Evolutionary conservation across 257 asterid species (phyloP).

Genomic region (Capsicum chinense): DNA sequence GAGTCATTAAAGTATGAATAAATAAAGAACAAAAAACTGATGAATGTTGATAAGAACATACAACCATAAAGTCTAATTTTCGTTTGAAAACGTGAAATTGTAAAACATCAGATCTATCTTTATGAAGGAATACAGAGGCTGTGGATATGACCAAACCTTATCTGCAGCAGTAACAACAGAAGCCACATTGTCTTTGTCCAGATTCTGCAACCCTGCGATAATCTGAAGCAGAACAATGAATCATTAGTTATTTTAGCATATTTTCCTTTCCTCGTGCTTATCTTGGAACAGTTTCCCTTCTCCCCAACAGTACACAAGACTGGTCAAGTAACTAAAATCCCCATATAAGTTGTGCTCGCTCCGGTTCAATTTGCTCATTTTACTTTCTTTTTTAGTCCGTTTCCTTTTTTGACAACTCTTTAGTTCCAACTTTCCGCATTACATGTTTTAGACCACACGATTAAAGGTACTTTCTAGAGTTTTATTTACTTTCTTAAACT

Average conservation of each 20-base stretch:
- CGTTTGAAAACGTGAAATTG: neutral
- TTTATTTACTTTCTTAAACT: too few relatives aligned
- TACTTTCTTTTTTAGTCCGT: too few relatives aligned
- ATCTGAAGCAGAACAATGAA: constrained; percentile 52
- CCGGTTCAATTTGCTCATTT: too few relatives aligned
- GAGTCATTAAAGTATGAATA: neutral
- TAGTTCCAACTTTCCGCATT: too few relatives aligned
- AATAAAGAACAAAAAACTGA: neutral
- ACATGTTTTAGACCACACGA: too few relatives aligned
- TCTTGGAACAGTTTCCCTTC: neutral
- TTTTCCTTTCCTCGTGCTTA: constrained; percentile 6
- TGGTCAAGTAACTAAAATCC: neutral
- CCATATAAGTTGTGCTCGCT: neutral
- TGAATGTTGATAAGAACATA: neutral
- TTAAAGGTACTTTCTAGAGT: too few relatives aligned
- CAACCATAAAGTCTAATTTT: neutral
- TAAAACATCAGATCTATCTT: neutral
- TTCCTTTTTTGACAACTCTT: too few relatives aligned
- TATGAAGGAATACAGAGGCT: neutral
- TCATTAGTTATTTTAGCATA: constrained; percentile 1
- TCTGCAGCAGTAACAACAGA: constrained; percentile 94
- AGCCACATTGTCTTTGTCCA: constrained; percentile 78
- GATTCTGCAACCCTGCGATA: constrained; percentile 81
- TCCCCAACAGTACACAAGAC: neutral
- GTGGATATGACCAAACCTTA: constrained; percentile 51